phyloP scores from a whole-genome alignment of 2,329 filamentous ascomycete species.

The Tricladium varicosporioides region DNA sequence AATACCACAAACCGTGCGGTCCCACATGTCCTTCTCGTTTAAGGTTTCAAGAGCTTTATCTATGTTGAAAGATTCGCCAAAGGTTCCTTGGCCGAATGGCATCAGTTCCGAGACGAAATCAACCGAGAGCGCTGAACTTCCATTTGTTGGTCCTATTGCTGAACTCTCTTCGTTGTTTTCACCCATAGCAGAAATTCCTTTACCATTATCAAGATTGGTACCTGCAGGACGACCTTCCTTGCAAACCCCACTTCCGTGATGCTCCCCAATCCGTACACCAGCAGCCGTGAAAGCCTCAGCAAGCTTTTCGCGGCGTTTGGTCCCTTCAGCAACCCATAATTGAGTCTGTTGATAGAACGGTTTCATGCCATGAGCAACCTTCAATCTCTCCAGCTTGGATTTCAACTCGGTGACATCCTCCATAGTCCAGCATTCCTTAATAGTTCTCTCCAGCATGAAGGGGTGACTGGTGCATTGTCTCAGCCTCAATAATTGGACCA shows the following conservation, averaged over 20 bases:
- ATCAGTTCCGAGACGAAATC: constrained; percentile 1
- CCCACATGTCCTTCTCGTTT: constrained; percentile 30
- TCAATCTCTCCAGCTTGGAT: constrained; percentile 3
- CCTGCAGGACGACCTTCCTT: not conserved
- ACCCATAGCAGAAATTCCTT: not conserved
- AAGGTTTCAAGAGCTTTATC: constrained; percentile 32
- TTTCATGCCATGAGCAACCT: too few relatives aligned
- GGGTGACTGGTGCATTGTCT: constrained; percentile 34
- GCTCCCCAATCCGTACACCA: too few relatives aligned
- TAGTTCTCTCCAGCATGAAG: constrained; percentile 32
- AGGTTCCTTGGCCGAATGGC: constrained; percentile 27
- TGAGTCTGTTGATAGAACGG: constrained; percentile 33
- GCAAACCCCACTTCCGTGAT: too few relatives aligned
- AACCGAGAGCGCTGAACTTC: too few relatives aligned
- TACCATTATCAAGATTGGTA: not conserved
- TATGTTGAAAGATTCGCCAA: constrained; percentile 34
- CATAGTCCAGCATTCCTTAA: constrained; percentile 30
- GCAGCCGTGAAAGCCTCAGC: too few relatives aligned
- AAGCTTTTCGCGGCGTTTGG: too few relatives aligned
- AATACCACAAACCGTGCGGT: constrained; percentile 38
- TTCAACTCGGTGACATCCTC: constrained; percentile 27
- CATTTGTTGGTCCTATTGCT: too few relatives aligned
- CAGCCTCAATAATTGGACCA: constrained; percentile 34
- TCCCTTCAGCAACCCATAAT: constrained; percentile 17
- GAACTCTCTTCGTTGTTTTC: constrained; percentile 5